Percentiles rank a stretch among this genome's conserved stretches.
phyloP scores from a whole-genome alignment of 225 moss, liverwort and hornwort genomes.

The Ulota crispa region DNA sequence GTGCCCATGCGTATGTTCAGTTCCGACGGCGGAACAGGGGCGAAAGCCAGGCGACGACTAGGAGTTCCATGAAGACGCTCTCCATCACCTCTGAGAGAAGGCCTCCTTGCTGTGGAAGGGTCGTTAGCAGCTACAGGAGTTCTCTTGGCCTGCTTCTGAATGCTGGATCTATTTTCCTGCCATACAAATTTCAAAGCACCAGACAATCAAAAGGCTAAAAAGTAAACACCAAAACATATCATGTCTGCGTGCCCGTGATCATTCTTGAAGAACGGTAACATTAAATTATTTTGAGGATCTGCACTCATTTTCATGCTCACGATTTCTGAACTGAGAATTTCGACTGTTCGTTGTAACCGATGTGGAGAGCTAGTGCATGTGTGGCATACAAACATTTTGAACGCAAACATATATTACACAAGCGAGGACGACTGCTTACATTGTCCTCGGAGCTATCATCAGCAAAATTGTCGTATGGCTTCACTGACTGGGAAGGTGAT shows the following conservation, averaged over 20 bases:
- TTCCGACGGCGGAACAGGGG: slow-evolving; percentile 52
- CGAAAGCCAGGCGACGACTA: slow-evolving; percentile 59
- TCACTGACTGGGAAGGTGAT: slow-evolving; percentile 35
- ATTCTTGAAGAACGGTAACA: not conserved
- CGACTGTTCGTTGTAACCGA: not conserved
- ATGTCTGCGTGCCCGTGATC: not conserved
- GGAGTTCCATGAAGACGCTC: slow-evolving; percentile 45
- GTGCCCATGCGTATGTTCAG: slow-evolving; percentile 53
- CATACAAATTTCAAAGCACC: not conserved
- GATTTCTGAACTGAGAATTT: not conserved
- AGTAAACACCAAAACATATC: not conserved
- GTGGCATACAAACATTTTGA: not conserved
- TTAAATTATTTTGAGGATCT: not conserved
- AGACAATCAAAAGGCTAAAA: not conserved
- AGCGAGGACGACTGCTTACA: slow-evolving; percentile 27
- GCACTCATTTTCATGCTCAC: too few relatives aligned
- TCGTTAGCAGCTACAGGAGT: slow-evolving; percentile 39
- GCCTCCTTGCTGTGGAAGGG: slow-evolving; percentile 44
- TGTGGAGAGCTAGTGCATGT: not conserved
- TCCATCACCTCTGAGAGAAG: slow-evolving; percentile 40
- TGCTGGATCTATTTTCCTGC: slow-evolving; percentile 45
- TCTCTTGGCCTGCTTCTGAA: slow-evolving; percentile 36
- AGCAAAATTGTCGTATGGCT: slow-evolving; percentile 24
- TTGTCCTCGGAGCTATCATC: slow-evolving; percentile 40
- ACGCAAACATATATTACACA: not conserved